Percentiles rank a stretch among this genome's conserved stretches.
Conservation (phyloP, 257 asterid genomes). For the Verbascum thapsus region DNA sequence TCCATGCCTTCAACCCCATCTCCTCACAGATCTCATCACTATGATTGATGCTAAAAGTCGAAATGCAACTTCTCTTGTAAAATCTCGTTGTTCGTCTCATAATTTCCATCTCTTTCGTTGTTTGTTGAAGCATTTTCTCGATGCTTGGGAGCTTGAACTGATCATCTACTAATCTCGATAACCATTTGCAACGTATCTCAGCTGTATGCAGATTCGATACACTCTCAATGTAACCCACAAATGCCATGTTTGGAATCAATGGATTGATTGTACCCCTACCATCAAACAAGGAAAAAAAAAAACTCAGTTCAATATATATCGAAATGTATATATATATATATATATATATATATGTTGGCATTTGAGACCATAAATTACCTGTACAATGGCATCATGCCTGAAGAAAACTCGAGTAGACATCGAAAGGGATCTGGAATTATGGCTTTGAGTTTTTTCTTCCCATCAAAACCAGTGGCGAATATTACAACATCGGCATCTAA, state of each 20-base stretch:
- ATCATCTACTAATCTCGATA: slow-evolving; percentile 56
- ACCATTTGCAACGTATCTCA: slow-evolving; percentile 88
- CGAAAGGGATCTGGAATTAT: slow-evolving; percentile 81
- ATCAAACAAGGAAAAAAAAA: background rate
- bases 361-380: slow-evolving; percentile 52
- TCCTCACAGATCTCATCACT: slow-evolving; percentile 84
- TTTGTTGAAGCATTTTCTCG: slow-evolving; percentile 64
- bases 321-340: no score
- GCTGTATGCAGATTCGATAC: slow-evolving; percentile 90
- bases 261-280: slow-evolving; percentile 89
- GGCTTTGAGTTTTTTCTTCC: slow-evolving; percentile 57
- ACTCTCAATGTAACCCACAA: slow-evolving; percentile 85
- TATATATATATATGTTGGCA: no score
- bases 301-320: no score
- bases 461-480: slow-evolving; percentile 87
- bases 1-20: slow-evolving; percentile 89
- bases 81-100: slow-evolving; percentile 79
- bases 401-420: slow-evolving; percentile 60
- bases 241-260: slow-evolving; percentile 81
- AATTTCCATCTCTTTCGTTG: slow-evolving; percentile 65
- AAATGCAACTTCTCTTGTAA: slow-evolving; percentile 83
- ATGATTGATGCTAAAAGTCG: slow-evolving; percentile 88
- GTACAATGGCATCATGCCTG: slow-evolving; percentile 87
- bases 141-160: slow-evolving; percentile 67
- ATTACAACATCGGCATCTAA: slow-evolving; percentile 85